Base-by-base conservation (phyloP, 2,329 filamentous ascomycete genomes). In the Sarocladiaceae sp. region DNA sequence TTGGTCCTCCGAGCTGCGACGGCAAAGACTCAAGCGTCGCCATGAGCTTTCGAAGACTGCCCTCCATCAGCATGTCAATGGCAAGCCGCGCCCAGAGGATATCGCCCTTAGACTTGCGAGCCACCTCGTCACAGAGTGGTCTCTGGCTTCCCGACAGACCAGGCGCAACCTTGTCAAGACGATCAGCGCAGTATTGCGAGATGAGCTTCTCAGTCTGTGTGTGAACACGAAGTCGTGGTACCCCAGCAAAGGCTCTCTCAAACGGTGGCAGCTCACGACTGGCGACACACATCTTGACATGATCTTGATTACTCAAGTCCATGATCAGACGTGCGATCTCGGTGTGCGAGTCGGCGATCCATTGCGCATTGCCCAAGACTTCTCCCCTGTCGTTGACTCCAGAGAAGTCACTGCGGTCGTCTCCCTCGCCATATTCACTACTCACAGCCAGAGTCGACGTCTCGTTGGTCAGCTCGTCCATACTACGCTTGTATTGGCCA, bases 11-110 rank as follows among this genome's bases (percentile, higher is more conserved):
- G 6, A 41, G 37, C 37, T 41, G 37, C 13, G 37, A 15, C 4
- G 37, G 37, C 37, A 41, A 29, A 3, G 23, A 27, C 3, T 41
- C 37, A 4, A 41, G 15, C 4, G 37, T 41, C n/a, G 19, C 15
- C 37, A 41, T 41, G n/a, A 41, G 37, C 19, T 19, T 41, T 4
- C 37, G 21, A 6, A 41, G 23, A 16, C 37, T 41, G 19, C 37
- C 37, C 15, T 41, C 37, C 37, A 41, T 41, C 23, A 41, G 23
- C 37, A 41, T 41, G 23, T 41, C 37, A 15, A 41, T 41, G 23
- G 37, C 37, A 13, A 41, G 23, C 23, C 37, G 26, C 13, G 37
- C 37, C 37, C 37, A 41, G 15, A 41, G 37, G 23, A 41, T 41
- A 16, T 41, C 37, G 19, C 37, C 37, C 20, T 23, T 41, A 12